Base-by-base conservation (phyloP, 2,329 filamentous ascomycete genomes). In the Zasmidium citrigriseum region DNA sequence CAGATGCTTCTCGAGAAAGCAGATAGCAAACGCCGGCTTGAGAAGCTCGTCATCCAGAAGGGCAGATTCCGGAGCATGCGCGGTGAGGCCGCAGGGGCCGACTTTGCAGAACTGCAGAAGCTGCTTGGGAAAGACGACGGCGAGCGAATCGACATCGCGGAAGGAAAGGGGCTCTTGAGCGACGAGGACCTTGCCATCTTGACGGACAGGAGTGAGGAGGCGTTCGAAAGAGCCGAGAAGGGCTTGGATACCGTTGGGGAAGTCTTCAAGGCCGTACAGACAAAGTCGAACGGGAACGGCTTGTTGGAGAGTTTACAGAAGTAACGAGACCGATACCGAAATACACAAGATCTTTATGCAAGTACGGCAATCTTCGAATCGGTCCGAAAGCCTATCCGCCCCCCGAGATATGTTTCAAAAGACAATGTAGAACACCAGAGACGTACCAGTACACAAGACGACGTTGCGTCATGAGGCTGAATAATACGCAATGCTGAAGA, bases 1-100 rank as follows among this genome's bases (percentile, higher is more conserved):
- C 91, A 97, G 69, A 87, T 87, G 4, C 81, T 98, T 0, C 84
- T 98, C 0, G 84, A 92, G 67, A 92, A 90, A 29, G 95, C 95
- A 0, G 92, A 97, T 67, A 91, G 90, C 1, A 99, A 99, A 75
- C 88, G 95, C 0, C 84, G 93, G 1, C 82, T 99, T 0, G 95
- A 99, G 73, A 96, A 97, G 71, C 81, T 99, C 0, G 91, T 99
- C 5, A 99, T 99, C 69, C 90, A 93, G 61, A 98, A 98, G 73
- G 93, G 93, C 1, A 87, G 89, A 4, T 93, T 96, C 75, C 86
- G 58, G 77, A 65, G 79, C 45, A 78, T 70, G 53, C 85, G 61
- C 4, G 72, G 57, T n/a, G 83, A 87, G 52, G 81, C 65, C 16
- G 66, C 59, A 7, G 70, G 76, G 16, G 78, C 76, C 21, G 78